These are phyloP conservation scores for Blastomyces percursus DNA, from an alignment of 2,329 filamentous ascomycete species.

Conservation along the genomic window DNA sequence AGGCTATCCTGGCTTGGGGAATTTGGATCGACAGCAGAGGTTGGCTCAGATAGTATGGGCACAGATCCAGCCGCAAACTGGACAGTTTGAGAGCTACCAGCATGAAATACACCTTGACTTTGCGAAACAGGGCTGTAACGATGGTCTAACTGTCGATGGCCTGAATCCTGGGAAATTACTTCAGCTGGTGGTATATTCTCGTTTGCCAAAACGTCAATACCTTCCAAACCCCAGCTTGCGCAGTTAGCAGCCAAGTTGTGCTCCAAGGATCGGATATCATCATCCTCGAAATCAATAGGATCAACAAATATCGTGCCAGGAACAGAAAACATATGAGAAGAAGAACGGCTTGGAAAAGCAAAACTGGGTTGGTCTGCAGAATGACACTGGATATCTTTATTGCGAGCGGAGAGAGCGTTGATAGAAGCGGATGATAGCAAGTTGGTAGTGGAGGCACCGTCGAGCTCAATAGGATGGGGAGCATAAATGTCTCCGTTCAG, in stretches of 20 bases:
- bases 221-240: neutral
- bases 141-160: neutral
- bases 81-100: neutral
- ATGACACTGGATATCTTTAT: neutral
- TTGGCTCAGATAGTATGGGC: neutral
- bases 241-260: neutral
- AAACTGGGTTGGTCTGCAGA: neutral
- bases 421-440: neutral
- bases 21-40: neutral
- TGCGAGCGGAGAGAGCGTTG: neutral
- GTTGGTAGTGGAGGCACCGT: neutral
- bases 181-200: neutral
- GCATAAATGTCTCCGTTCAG: neutral
- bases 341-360: neutral
- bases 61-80: neutral
- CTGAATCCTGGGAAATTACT: neutral
- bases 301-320: conserved; percentile 3
- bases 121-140: neutral
- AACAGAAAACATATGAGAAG: neutral
- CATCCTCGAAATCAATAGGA: conserved; percentile 5
- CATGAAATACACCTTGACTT: neutral
- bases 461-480: neutral
- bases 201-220: neutral
- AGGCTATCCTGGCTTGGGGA: neutral
- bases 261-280: neutral